Percentiles rank a stretch among this genome's conserved stretches.
phyloP scores from a whole-genome alignment of 1,284 basidiomycete genomes.

The Heterobasidion parviporum region DNA sequence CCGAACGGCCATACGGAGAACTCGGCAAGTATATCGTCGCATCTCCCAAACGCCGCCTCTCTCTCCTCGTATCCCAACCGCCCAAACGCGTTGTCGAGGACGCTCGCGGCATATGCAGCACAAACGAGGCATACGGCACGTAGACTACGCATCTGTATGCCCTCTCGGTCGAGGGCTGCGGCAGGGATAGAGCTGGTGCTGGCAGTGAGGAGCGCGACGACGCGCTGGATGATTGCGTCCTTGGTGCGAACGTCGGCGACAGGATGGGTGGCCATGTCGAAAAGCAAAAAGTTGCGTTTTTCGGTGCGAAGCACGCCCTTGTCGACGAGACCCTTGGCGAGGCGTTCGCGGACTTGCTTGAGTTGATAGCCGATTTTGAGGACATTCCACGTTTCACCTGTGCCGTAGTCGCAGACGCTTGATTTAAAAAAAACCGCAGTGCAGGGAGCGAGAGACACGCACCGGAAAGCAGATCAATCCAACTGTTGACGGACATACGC shows the following conservation, averaged over 20 bases:
- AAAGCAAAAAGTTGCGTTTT: conserved; percentile 94
- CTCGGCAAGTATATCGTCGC: conserved; percentile 87
- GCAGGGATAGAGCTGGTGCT: conserved; percentile 77
- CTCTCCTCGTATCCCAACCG: conserved; percentile 84
- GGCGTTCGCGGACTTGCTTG: conserved; percentile 92
- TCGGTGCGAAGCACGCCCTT: conserved; percentile 96
- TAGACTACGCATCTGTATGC: conserved; percentile 69
- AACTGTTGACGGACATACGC: conserved; percentile 82
- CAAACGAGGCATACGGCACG: conserved; percentile 83
- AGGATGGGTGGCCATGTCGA: conserved; percentile 97
- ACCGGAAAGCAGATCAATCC: conserved; percentile 94
- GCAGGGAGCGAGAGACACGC: conserved; percentile 21
- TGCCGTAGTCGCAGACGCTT: background rate
- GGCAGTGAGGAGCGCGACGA: conserved; percentile 72
- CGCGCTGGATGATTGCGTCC: conserved; percentile 72
- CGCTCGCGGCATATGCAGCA: conserved; percentile 86
- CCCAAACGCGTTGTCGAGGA: conserved; percentile 90
- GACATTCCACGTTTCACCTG: conserved; percentile 97
- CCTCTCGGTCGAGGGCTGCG: conserved; percentile 66
- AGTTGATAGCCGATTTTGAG: conserved; percentile 98
- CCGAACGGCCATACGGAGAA: conserved; percentile 90
- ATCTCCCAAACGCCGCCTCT: conserved; percentile 84
- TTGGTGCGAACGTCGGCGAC: conserved; percentile 88
- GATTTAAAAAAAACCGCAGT: background rate
- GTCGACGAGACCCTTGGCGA: conserved; percentile 96